Conservation (phyloP, 805 yeast genomes). For the Spathaspora hagerdaliae region DNA sequence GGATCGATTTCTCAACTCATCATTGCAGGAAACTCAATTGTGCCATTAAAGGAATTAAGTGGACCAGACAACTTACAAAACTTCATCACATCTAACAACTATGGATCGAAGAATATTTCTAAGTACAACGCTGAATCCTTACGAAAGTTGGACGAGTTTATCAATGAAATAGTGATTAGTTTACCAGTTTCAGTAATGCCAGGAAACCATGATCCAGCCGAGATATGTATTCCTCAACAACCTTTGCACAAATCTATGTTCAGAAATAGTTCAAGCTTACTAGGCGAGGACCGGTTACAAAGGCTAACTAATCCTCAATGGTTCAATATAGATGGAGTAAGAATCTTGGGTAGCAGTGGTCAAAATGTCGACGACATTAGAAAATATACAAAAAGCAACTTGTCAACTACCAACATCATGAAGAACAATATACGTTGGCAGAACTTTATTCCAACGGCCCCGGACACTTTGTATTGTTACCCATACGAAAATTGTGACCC, state of each 20-base stretch:
- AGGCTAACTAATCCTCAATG: constrained; percentile 63
- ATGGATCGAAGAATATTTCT: constrained; percentile 51
- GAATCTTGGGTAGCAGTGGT: constrained; percentile 75
- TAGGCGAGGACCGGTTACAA: constrained; percentile 25
- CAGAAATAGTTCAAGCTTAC: constrained; percentile 38
- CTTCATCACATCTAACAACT: constrained; percentile 37
- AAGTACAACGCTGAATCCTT: constrained; percentile 48
- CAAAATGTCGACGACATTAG: constrained; percentile 77
- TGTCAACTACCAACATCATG: constrained; percentile 38
- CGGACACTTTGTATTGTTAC: constrained; percentile 89
- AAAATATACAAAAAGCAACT: constrained; percentile 49
- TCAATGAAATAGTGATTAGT: constrained; percentile 52
- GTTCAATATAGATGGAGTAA: constrained; percentile 49
- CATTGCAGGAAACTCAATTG: constrained; percentile 70
- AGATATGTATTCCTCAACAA: constrained; percentile 81
- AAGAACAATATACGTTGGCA: constrained; percentile 78
- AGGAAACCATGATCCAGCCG: constrained; percentile 84
- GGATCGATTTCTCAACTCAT: constrained; percentile 47
- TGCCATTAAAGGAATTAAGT: constrained; percentile 18
- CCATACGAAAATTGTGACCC: constrained; percentile 81
- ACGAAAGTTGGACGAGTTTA: constrained; percentile 52
- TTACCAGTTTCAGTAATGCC: constrained; percentile 80
- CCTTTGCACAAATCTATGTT: constrained; percentile 80
- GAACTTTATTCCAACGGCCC: constrained; percentile 89
- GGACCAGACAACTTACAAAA: constrained; percentile 20